Percentiles rank a stretch among this genome's conserved stretches.
Conservation (phyloP, 2,329 filamentous ascomycete species). For the Bipolaris cookei region DNA sequence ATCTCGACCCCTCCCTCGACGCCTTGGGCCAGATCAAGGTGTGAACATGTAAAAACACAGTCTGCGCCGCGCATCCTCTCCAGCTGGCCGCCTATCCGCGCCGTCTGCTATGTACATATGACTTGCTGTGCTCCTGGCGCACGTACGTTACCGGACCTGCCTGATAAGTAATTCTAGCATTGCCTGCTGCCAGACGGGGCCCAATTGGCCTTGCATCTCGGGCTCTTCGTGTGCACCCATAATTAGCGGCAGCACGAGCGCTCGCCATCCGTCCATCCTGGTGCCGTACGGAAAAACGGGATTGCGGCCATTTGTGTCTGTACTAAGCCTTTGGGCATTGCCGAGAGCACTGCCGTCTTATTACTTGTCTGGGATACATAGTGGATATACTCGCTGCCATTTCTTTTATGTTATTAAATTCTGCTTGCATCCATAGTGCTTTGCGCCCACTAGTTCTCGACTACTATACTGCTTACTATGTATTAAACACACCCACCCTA, state of each 20-base stretch:
- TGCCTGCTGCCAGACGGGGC: background rate
- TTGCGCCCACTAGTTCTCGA: constrained; percentile 4
- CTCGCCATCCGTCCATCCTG: constrained; percentile 20
- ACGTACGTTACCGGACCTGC: background rate
- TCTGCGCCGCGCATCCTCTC: constrained; percentile 6
- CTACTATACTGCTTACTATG: background rate
- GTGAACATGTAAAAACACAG: constrained; percentile 1
- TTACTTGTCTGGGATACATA: constrained; percentile 10
- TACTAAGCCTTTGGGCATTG: constrained; percentile 22
- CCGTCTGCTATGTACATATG: background rate
- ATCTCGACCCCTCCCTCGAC: constrained; percentile 15
- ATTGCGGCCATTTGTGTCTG: constrained; percentile 17
- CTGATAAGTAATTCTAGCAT: background rate
- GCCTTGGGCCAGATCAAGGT: too few relatives aligned
- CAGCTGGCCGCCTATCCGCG: constrained; percentile 2
- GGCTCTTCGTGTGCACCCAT: constrained; percentile 19
- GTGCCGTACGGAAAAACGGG: constrained; percentile 31
- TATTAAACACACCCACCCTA: background rate
- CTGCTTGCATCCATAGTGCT: background rate
- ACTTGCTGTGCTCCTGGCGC: background rate
- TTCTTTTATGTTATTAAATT: background rate
- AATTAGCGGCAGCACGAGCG: constrained; percentile 22
- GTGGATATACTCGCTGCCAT: background rate
- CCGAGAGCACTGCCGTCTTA: constrained; percentile 19
- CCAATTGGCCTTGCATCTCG: constrained; percentile 13